Conservation (phyloP, 202 grass and related monocot genomes). For the Hordeum pubiflorum region DNA sequence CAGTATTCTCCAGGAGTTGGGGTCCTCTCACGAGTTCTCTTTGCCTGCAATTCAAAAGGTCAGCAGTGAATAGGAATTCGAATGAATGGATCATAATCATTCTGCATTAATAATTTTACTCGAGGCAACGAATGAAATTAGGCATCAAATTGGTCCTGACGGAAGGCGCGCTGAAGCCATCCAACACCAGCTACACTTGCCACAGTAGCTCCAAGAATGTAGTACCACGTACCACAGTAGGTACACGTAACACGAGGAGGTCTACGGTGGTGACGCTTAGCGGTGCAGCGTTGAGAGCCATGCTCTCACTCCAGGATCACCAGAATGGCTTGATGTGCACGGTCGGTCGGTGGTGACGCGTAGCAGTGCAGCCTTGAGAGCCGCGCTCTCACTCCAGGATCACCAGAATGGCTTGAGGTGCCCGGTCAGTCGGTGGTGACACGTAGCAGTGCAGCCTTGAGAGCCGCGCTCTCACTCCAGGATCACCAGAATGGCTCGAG, state of each 20-base stretch:
- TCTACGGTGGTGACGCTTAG: neutral
- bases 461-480: neutral
- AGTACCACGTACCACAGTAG: conserved; percentile 26
- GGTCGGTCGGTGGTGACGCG: no score
- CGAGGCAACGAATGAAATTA: neutral
- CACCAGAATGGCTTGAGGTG: neutral
- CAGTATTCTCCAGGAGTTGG: conserved; percentile 89
- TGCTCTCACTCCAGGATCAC: no score
- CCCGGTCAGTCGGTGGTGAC: neutral
- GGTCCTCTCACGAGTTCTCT: conserved; percentile 78
- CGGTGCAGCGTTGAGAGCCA: no score
- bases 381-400: neutral
- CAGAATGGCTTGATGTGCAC: no score
- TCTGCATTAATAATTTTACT: neutral
- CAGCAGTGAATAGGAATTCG: neutral
- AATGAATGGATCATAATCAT: neutral
- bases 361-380: neutral
- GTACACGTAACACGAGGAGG: conserved; percentile 7
- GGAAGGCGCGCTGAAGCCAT: neutral
- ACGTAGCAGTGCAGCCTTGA: neutral
- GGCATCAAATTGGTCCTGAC: neutral
- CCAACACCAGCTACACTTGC: conserved; percentile 16
- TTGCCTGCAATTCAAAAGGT: conserved; percentile 52
- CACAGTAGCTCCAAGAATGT: conserved; percentile 23
- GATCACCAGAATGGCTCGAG: neutral